Base-by-base conservation (phyloP, 1,284 basidiomycete species). In the Hypsizygus ulmarius region DNA sequence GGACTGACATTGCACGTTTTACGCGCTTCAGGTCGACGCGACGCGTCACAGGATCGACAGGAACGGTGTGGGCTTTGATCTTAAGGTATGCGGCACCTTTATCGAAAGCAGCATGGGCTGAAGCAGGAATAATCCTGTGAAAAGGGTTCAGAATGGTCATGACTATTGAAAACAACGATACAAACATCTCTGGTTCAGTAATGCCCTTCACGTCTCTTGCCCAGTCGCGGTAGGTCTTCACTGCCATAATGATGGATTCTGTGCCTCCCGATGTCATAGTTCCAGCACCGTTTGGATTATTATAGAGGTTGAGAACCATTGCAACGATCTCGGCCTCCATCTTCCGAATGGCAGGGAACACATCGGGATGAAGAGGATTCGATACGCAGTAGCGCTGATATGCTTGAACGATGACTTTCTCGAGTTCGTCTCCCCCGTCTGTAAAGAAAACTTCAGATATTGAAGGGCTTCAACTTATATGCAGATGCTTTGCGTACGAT, bases 321-420 rank as follows among this genome's bases (percentile, higher is more conserved):
- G 89, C 75, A 36, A 99, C 93, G 38, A 98, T 82, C 64, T 98
- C 95, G 6, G 94, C 89, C 64, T 99, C 96, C 96, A 99, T 99
- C 71, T 97, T 95, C 43, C 96, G 79, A 4, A 98, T 74, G 0
- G 90, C 88, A 0, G 96, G 95, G 72, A 99, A 98, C 29, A 97
- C 87, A 54, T 97, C 94, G 0, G 96, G 94, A 61, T 98, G 96
- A 2, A 98, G 75, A 1, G 96, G 95, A 61, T 98, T 98, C 21
- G 90, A 87, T 46, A 90, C 78, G 39, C 79, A 81, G 55, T 90
- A 91, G 14, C 79, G 77, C 54, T 80, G 72, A 57, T 86, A 87
- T 0, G 87, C 87, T 4, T 82, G 71, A 10, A 86, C 78, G 48
- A 90, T 79, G 46, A 90, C 71, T 54, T 78, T 77, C 60, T 84